phyloP scores from a whole-genome alignment of 306 rosid genomes.

The Pachyrhizus erosus region DNA sequence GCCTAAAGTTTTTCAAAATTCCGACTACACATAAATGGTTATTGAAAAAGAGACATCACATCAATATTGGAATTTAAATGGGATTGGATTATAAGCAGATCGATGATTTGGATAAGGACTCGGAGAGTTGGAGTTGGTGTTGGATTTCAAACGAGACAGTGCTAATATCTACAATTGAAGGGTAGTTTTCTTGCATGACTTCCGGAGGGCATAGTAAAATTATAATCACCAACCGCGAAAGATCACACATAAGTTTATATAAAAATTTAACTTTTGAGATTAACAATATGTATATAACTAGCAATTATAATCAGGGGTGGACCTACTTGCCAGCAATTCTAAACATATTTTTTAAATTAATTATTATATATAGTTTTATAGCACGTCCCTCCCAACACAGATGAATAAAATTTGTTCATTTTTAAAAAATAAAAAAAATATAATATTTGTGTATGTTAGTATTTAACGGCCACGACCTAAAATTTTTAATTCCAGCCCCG shows the following conservation, averaged over 20 bases:
- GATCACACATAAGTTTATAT: neutral
- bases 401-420: neutral
- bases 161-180: neutral
- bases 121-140: neutral
- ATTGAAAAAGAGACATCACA: no score
- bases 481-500: no score
- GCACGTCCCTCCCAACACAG: neutral
- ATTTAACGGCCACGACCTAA: no score
- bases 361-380: no score
- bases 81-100: neutral
- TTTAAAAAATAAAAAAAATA: no score
- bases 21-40: no score
- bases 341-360: neutral
- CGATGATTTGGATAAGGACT: neutral
- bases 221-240: neutral
- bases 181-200: neutral
- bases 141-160: neutral
- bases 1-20: no score
- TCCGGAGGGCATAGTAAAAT: slow-evolving; percentile 2
- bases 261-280: neutral
- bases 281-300: neutral
- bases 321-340: neutral
- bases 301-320: neutral
- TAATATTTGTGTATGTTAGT: no score
- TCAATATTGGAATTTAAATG: no score